Evolutionary conservation across 2,329 filamentous ascomycete species (phyloP).

Genomic region (Annulohypoxylon truncatum): DNA sequence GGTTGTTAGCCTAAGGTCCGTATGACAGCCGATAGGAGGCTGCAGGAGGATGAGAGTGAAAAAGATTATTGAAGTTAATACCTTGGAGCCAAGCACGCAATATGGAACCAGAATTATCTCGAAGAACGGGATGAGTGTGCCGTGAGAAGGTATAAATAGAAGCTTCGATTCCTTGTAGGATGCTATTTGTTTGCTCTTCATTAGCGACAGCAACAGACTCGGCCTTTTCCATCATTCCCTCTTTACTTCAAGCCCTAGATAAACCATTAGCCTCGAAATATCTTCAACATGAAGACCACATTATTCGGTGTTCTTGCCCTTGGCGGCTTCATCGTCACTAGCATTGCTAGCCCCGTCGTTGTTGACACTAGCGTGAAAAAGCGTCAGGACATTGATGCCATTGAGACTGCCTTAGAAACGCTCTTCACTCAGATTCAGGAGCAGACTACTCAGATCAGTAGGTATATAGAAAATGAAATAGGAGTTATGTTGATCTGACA

Average conservation of each 20-base stretch:
- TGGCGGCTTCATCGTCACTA: conserved; percentile 43
- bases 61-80: conserved; percentile 3
- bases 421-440: conserved; percentile 42
- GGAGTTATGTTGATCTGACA: conserved; percentile 21
- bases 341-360: conserved; percentile 42
- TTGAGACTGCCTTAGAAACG: conserved; percentile 38
- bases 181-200: conserved; percentile 15
- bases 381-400: conserved; percentile 43
- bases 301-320: conserved; percentile 43
- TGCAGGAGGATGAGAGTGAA: not conserved
- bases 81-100: conserved; percentile 22
- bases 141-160: conserved; percentile 36
- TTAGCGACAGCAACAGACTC: conserved; percentile 25
- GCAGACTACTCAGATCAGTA: conserved; percentile 45
- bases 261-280: conserved; percentile 11
- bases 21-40: not conserved
- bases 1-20: not conserved
- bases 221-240: conserved; percentile 13
- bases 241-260: conserved; percentile 6
- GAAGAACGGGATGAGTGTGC: not conserved
- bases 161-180: not conserved
- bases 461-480: not conserved
- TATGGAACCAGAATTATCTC: not conserved
- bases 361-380: conserved; percentile 36
- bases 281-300: conserved; percentile 45